phyloP scores from a whole-genome alignment of 1,284 basidiomycete genomes.

The Sporisorium sorghi region DNA sequence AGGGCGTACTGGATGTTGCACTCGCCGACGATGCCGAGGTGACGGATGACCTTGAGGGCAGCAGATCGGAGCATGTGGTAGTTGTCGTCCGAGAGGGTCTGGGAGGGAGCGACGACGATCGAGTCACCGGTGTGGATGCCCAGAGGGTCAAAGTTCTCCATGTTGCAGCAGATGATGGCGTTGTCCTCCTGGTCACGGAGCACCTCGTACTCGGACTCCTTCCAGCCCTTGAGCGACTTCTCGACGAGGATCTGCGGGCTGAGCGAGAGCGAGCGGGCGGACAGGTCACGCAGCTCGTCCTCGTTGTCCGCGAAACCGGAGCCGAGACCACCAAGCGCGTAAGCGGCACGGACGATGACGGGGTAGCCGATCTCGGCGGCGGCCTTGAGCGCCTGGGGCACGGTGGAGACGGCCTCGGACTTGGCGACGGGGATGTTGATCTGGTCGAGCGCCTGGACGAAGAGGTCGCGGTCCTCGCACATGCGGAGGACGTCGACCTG shows the following conservation, averaged over 20 bases:
- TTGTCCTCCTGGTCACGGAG: conserved; percentile 92
- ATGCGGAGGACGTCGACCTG: conserved; percentile 83
- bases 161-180: conserved; percentile 92
- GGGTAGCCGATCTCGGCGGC: conserved; percentile 95
- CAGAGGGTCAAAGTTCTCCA: conserved; percentile 99
- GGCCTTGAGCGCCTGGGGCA: conserved; percentile 89
- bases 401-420: conserved; percentile 96
- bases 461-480: conserved; percentile 92
- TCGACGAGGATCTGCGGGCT: conserved; percentile 97
- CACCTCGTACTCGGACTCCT: conserved; percentile 99
- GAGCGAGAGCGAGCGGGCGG: conserved; percentile 88
- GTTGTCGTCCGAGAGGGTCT: conserved; percentile 92
- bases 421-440: conserved; percentile 97
- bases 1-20: conserved; percentile 99
- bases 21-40: conserved; percentile 97
- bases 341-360: conserved; percentile 96
- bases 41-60: conserved; percentile 95
- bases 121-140: conserved; percentile 99
- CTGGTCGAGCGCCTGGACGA: conserved; percentile 96
- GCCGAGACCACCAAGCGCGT: conserved; percentile 96
- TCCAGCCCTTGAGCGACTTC: conserved; percentile 99
- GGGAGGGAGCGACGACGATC: conserved; percentile 98
- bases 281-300: conserved; percentile 92
- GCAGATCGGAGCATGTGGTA: conserved; percentile 99
- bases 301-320: conserved; percentile 97